Conservation (phyloP, 2,329 filamentous ascomycete genomes). For the Fusarium mundagurra region DNA sequence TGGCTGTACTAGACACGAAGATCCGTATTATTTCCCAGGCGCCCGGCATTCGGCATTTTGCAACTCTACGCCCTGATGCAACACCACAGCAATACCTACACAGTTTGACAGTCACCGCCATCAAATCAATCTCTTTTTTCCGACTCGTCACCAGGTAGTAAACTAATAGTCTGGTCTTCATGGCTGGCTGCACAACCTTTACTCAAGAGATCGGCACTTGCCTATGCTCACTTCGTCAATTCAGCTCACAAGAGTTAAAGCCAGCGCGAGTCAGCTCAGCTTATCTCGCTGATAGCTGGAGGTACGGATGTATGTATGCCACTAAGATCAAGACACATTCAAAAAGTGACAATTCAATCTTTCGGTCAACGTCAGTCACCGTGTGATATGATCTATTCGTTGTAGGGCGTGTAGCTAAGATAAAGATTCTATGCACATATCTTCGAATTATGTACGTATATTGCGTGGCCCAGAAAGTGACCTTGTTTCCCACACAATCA, state of each 20-base stretch:
- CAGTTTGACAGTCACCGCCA: conserved; percentile 1
- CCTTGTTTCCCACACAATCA: background rate
- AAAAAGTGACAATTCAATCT: background rate
- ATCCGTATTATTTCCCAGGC: background rate
- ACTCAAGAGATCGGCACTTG: background rate
- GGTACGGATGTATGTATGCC: background rate
- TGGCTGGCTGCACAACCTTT: background rate
- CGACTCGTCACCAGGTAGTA: background rate
- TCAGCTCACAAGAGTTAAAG: conserved; percentile 28
- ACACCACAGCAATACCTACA: background rate
- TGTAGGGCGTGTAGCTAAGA: conserved; percentile 5
- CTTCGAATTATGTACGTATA: background rate
- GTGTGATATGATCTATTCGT: conserved; percentile 9
- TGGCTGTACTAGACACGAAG: conserved; percentile 2
- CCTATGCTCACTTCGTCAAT: background rate
- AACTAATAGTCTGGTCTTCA: background rate
- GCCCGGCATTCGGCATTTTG: conserved; percentile 34
- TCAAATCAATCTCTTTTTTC: conserved; percentile 11
- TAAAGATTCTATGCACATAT: background rate
- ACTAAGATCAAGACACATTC: background rate
- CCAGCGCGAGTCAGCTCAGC: conserved; percentile 40
- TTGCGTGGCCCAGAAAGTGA: conserved; percentile 1
- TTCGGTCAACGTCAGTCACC: conserved; percentile 20
- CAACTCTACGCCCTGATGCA: background rate
- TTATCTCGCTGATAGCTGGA: conserved; percentile 32